Evolutionary conservation across 768 basidiomycete genomes (phyloP).

Genomic region (Mrakia blollopis): DNA sequence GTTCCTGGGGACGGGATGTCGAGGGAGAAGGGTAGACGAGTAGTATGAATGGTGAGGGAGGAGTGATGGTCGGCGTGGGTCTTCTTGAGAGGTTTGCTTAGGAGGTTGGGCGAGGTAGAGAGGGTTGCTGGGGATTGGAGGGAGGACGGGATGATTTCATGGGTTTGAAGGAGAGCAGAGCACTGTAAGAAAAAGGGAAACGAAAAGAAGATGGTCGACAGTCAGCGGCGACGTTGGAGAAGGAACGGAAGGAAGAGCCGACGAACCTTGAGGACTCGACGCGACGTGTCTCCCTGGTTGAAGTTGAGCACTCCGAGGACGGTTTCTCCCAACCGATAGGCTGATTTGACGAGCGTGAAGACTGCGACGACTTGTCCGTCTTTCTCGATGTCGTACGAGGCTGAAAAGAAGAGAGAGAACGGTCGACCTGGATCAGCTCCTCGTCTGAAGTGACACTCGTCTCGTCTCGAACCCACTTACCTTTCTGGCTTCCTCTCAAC

Average conservation of each 20-base stretch:
- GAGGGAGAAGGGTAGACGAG: constrained; percentile 76
- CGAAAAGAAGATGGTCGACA: neutral
- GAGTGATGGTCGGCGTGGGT: constrained; percentile 80
- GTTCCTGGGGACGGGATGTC: constrained; percentile 90
- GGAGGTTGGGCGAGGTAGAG: constrained; percentile 56
- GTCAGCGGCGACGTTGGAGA: constrained; percentile 11
- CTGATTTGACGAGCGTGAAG: constrained; percentile 83
- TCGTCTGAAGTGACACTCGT: too few species aligned
- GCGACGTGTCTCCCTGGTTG: constrained; percentile 63
- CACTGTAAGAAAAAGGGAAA: constrained; percentile 51
- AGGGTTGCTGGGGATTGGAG: constrained; percentile 27
- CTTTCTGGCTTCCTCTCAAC: constrained; percentile 85
- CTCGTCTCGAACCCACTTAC: constrained; percentile 49
- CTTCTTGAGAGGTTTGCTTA: constrained; percentile 39
- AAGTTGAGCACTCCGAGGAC: constrained; percentile 81
- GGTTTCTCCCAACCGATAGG: constrained; percentile 87
- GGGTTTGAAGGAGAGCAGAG: constrained; percentile 80
- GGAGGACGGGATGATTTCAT: constrained; percentile 57
- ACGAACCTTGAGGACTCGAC: constrained; percentile 77
- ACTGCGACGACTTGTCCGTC: constrained; percentile 84
- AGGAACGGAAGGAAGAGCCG: neutral
- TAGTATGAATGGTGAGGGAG: constrained; percentile 63
- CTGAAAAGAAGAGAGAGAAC: constrained; percentile 47
- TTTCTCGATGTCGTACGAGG: constrained; percentile 92
- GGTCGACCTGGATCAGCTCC: neutral